Evolutionary conservation across 1,284 basidiomycete species (phyloP), one percentile per base, ranked within the genome.

Genomic region (Apiotrichum akiyoshidainum): DNA sequence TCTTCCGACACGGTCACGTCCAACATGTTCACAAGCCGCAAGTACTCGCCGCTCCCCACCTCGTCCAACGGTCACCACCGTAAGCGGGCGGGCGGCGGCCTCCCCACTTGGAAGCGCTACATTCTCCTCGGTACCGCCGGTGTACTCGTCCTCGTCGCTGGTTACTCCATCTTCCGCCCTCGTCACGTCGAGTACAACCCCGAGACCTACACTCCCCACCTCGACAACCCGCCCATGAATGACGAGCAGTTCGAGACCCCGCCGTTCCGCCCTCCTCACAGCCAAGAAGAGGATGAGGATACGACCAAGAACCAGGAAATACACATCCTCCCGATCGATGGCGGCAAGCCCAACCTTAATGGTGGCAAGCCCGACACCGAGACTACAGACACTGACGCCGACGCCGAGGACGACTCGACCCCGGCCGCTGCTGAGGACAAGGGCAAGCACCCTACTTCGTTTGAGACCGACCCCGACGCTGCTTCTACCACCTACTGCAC

Each of bases 401-500:
- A 63, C 52, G 16, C 58, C 57, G 40, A 54, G 41, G 21, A 49
- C 60, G 22, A 52, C 65, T 22, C 54, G 54, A 40, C 54, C 41
- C 52, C 58, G 17, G 57, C 59, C 26, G 55, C 49, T 33, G 12
- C 34, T 10, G 39, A 26, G 11, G 13, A 10, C 41, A 11, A 39
- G n/a, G 49, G 65, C 31, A 50, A 37, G 31, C 68, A 66, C 45
- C 75, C 75, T 1, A 68, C 66, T 2, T 70, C 69, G 0, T 78
- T 75, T 47, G 77, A 78, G 60, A 70, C 65, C n/a, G 78, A 79
- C 65, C 64, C 69, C 1, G 66, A 78, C 62, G 63, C 77, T 0
- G 49, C 66, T 10, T 63, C 65, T 3, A 77, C 75, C 5, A 72
- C 71, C 0, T 67, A 87, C 77, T 94, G 91, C 79, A 81, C 82